phyloP scores from a whole-genome alignment of 2,329 filamentous ascomycete species.

The Phyllosticta citrichinensis region DNA sequence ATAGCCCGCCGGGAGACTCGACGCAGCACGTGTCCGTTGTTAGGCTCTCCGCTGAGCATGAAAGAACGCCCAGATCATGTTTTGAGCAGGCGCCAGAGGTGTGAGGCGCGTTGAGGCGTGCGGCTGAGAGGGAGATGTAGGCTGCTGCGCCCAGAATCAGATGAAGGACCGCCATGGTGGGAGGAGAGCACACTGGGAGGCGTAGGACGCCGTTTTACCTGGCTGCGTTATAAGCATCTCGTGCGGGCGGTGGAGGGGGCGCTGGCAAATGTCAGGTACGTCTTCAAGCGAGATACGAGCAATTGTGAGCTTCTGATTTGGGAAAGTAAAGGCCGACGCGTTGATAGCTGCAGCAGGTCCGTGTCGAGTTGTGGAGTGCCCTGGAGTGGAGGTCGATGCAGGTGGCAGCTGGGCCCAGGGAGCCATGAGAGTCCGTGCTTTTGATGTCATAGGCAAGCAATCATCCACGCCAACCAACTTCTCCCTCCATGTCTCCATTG shows the following conservation, averaged over 20 bases:
- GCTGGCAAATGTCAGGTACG: conserved; percentile 2
- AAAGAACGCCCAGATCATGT: conserved; percentile 3
- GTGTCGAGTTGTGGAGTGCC: not conserved
- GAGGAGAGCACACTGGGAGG: not conserved
- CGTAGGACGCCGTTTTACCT: conserved; percentile 6
- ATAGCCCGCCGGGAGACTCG: conserved; percentile 6
- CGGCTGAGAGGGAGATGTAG: conserved; percentile 5
- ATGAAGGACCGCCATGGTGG: not conserved
- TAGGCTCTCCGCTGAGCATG: conserved; percentile 6
- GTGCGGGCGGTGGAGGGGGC: not conserved
- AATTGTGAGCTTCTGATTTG: conserved; percentile 1
- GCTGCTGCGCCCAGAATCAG: conserved; percentile 8
- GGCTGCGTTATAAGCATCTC: conserved; percentile 9
- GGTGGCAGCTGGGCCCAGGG: too few relatives aligned
- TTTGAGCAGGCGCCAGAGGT: conserved; percentile 1
- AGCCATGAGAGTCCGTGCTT: not conserved
- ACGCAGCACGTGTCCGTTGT: conserved; percentile 7
- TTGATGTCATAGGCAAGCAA: not conserved
- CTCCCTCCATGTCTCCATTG: not conserved
- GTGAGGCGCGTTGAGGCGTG: conserved; percentile 2
- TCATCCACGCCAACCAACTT: not conserved
- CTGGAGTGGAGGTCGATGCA: not conserved
- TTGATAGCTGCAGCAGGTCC: not conserved
- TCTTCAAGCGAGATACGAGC: not conserved
- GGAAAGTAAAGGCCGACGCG: not conserved